Conservation (phyloP, 345 rosid genomes). For the Arabis alpina region DNA sequence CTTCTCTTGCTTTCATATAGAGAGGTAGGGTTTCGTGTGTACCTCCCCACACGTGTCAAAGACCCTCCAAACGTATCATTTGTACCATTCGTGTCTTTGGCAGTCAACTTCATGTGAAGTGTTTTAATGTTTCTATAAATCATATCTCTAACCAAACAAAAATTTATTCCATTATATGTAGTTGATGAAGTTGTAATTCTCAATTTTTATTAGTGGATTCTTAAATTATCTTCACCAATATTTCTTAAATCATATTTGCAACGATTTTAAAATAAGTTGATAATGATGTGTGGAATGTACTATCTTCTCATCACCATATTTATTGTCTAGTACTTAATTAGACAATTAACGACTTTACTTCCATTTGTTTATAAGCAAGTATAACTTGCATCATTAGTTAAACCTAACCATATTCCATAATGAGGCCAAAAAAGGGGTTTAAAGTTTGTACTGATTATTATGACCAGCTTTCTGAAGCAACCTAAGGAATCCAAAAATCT, state of each 20-base stretch:
- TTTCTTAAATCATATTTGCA: not conserved
- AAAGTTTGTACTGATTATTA: slow-evolving; percentile 27
- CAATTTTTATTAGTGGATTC: not conserved
- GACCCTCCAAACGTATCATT: slow-evolving; percentile 25
- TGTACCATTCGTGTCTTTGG: slow-evolving; percentile 39
- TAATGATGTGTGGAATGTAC: slow-evolving; percentile 21
- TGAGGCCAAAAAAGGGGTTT: slow-evolving; percentile 31
- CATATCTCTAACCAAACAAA: slow-evolving; percentile 13
- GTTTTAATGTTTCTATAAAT: slow-evolving; percentile 19
- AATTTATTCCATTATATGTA: not conserved
- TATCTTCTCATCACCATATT: slow-evolving; percentile 4
- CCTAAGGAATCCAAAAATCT: slow-evolving; percentile 12
- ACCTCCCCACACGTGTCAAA: slow-evolving; percentile 40
- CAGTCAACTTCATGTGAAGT: slow-evolving; percentile 45
- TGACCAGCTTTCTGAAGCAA: slow-evolving; percentile 42
- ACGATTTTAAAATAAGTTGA: slow-evolving; percentile 10
- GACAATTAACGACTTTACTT: slow-evolving; percentile 36
- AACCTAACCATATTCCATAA: slow-evolving; percentile 35
- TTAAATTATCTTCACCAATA: not conserved
- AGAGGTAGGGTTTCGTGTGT: slow-evolving; percentile 45
- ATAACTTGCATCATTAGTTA: slow-evolving; percentile 35
- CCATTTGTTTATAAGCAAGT: slow-evolving; percentile 44
- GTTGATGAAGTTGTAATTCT: not conserved
- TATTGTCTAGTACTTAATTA: slow-evolving; percentile 2
- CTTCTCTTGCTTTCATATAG: slow-evolving; percentile 40